Base-by-base conservation (phyloP, 345 rosid species). In the Mercurialis annua region DNA sequence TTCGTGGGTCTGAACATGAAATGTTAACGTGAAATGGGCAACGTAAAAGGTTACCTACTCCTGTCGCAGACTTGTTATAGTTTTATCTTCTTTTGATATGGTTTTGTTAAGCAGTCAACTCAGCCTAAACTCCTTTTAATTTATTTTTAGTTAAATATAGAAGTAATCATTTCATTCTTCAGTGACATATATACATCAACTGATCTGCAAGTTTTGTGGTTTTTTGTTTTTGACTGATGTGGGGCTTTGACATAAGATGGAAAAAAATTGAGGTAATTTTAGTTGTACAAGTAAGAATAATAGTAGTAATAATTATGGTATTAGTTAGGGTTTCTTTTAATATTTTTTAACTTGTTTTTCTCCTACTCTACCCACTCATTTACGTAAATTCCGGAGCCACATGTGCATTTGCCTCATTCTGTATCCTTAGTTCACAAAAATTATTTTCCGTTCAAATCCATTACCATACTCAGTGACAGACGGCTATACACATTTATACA, bases 311-410 rank as follows among this genome's bases (percentile, higher is more conserved):
- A 21, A 44, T 16, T 24, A 43, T 14, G 4, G 10, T 50, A 54
- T 54, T 18, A 40, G 10, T 29, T 76, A 70, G 80, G 71, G 69
- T 71, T 81, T 48, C 5, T 18, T 48, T 48, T 14, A 6, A 1
- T 18, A 48, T 48, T 6, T 48, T 14, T 26, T 54, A 4, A 5
- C 34, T 15, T 50, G n/a, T 40, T 8, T 23, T 34, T 16, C 8
- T 17, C 59, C 27, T n/a, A 23, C 64, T 42, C 79, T 62, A 80
- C 79, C 83, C 71, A 77, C 83, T 74, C 72, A 72, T 50, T 31
- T 60, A 70, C 87, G 77, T 21, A 63, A 82, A 84, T 71, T 9
- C 85, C 81, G 88, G 87, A 77, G 56, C 65, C 70, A 68, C 88
- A 82, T 76, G 81, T 77, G 84, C 67, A 62, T 29, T 75, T 69